These are phyloP conservation scores for Poterioochromonas sp. DNA, from an alignment of 352 stramenopile species.

Conservation along the genomic window DNA sequence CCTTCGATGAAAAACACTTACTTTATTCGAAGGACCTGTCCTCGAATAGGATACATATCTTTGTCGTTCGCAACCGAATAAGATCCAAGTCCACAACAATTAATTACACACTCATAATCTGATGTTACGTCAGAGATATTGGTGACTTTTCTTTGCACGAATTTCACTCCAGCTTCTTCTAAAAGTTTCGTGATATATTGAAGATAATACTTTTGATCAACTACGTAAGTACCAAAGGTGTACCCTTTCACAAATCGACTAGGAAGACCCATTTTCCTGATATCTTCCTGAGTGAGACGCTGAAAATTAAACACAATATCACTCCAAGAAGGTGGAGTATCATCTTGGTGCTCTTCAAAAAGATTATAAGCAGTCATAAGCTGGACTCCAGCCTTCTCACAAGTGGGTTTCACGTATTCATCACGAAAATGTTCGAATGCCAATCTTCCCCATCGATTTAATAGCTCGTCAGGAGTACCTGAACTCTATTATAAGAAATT, in stretches of 20 bases:
- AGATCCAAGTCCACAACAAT: conserved; percentile 17
- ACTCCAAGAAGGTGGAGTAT: not conserved
- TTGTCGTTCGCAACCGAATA: not conserved
- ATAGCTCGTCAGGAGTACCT: conserved; percentile 18
- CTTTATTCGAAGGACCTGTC: conserved; percentile 21
- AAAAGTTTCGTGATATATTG: not conserved
- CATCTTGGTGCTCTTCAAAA: not conserved
- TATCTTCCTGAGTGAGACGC: not conserved
- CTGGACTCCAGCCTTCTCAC: not conserved
- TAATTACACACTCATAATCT: conserved; percentile 2
- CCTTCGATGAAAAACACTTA: not conserved
- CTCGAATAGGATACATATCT: conserved; percentile 33
- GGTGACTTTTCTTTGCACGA: not conserved
- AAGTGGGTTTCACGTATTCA: not conserved
- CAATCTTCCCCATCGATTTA: conserved; percentile 3
- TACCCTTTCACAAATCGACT: conserved; percentile 13
- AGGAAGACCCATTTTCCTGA: not conserved
- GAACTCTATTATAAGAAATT: not conserved
- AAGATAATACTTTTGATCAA: conserved; percentile 29
- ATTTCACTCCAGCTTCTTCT: not conserved
- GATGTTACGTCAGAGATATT: not conserved
- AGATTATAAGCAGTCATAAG: not conserved
- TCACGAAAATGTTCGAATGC: conserved; percentile 11
- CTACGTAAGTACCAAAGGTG: conserved; percentile 12
- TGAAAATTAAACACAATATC: conserved; percentile 18